phyloP scores from a whole-genome alignment of 495 filamentous ascomycete species.

The Penicillium paradoxum region DNA sequence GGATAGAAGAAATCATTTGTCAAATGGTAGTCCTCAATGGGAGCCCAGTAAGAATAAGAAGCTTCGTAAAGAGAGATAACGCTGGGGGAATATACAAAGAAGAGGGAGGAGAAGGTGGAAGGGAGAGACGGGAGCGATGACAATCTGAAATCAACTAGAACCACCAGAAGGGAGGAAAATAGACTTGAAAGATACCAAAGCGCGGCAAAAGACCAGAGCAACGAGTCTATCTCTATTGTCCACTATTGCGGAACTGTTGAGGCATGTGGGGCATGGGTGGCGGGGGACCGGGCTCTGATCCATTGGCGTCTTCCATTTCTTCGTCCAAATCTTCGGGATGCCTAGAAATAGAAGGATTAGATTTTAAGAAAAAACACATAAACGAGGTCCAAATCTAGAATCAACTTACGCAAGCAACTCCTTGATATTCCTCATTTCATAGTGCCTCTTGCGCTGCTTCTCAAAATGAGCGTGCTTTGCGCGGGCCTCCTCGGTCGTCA shows the following conservation, averaged over 20 bases:
- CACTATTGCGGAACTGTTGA: constrained; percentile 21
- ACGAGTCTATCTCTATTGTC: constrained; percentile 7
- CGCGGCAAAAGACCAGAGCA: background rate
- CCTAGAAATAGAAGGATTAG: constrained; percentile 23
- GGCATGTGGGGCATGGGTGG: constrained; percentile 35
- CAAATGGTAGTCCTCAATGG: background rate
- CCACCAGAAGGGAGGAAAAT: background rate
- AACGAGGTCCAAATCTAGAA: background rate
- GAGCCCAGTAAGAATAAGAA: background rate
- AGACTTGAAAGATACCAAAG: background rate
- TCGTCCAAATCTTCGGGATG: constrained; percentile 47
- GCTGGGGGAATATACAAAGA: constrained; percentile 26
- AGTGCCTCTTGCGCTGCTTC: constrained; percentile 86
- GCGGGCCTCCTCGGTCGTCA: constrained; percentile 68
- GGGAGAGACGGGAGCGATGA: background rate
- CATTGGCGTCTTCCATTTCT: constrained; percentile 49
- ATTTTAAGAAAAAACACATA: background rate
- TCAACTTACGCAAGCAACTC: constrained; percentile 69
- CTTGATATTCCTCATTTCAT: constrained; percentile 97
- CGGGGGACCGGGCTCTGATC: constrained; percentile 26
- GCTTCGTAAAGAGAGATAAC: background rate
- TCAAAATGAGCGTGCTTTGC: constrained; percentile 92
- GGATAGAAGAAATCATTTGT: background rate
- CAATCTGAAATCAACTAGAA: background rate
- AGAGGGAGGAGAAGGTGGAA: background rate